Conservation (phyloP, 2,329 filamentous ascomycete genomes). For the Hypoxylon sp. region DNA sequence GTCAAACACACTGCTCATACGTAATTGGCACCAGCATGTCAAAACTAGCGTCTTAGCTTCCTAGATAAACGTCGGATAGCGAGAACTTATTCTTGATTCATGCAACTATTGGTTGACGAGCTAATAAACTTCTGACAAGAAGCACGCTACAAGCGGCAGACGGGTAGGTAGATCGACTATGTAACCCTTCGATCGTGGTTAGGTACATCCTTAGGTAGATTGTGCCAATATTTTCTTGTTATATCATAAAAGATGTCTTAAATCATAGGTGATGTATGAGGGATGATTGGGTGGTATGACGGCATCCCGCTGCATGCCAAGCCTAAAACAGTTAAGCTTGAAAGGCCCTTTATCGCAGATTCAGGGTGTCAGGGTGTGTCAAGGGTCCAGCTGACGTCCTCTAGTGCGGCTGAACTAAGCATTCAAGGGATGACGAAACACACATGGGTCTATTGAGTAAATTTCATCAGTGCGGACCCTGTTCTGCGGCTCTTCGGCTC, state of each 20-base stretch:
- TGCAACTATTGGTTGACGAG: background rate
- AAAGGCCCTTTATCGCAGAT: constrained; percentile 11
- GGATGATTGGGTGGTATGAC: constrained; percentile 31
- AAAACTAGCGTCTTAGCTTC: background rate
- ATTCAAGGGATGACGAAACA: constrained; percentile 37
- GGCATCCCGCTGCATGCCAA: constrained; percentile 33
- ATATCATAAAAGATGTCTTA: constrained; percentile 8
- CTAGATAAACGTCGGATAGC: background rate
- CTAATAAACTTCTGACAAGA: constrained; percentile 25
- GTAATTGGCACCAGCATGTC: too few species aligned
- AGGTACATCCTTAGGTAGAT: background rate
- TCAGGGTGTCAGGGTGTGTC: background rate
- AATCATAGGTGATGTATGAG: constrained; percentile 25
- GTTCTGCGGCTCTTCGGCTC: constrained; percentile 37
- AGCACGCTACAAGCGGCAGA: constrained; percentile 2
- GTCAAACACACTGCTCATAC: too few species aligned
- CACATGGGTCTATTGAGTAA: constrained; percentile 24
- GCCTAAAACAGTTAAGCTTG: constrained; percentile 26
- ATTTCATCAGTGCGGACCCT: constrained; percentile 39
- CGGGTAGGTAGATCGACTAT: constrained; percentile 13
- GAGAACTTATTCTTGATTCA: background rate
- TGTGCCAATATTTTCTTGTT: constrained; percentile 3
- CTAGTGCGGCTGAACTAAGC: constrained; percentile 40
- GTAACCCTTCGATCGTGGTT: constrained; percentile 15
- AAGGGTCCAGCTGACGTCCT: constrained; percentile 33